These are phyloP conservation scores for Striga asiatica DNA, from an alignment of 257 asterid species.

Conservation along the genomic window DNA sequence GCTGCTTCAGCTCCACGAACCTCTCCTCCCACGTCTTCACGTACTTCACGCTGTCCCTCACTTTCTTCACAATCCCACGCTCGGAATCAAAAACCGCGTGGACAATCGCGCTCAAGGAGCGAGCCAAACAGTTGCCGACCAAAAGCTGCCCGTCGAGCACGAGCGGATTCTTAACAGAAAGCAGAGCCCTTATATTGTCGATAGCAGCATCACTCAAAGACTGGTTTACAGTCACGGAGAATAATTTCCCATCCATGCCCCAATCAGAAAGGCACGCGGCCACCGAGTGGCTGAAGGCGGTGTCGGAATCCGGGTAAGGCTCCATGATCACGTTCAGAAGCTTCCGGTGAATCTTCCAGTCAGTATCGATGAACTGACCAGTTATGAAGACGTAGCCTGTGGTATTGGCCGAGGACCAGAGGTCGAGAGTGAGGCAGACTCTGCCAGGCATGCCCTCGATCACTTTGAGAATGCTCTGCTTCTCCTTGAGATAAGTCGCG, in stretches of 20 bases:
- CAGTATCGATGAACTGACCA: constrained; percentile 75
- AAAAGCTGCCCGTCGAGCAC: constrained; percentile 76
- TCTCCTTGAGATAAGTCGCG: constrained; percentile 74
- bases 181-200: constrained; percentile 66
- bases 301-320: constrained; percentile 76
- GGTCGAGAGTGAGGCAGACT: constrained; percentile 65
- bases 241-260: constrained; percentile 78
- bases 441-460: constrained; percentile 84
- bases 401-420: constrained; percentile 65
- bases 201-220: constrained; percentile 37
- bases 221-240: constrained; percentile 73
- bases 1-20: constrained; percentile 66
- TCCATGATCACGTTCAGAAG: constrained; percentile 82
- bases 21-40: constrained; percentile 80
- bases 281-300: constrained; percentile 83
- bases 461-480: constrained; percentile 60
- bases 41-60: constrained; percentile 77
- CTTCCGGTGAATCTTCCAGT: constrained; percentile 85
- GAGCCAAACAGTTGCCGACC: constrained; percentile 73
- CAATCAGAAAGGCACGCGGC: constrained; percentile 89
- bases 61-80: constrained; percentile 52
- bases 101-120: constrained; percentile 57
- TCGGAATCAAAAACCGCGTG: constrained; percentile 42
- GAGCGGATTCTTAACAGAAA: constrained; percentile 75
- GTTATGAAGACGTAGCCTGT: constrained; percentile 66